Base-by-base conservation (phyloP, 257 asterid genomes). In the Ophiorrhiza pumila region DNA sequence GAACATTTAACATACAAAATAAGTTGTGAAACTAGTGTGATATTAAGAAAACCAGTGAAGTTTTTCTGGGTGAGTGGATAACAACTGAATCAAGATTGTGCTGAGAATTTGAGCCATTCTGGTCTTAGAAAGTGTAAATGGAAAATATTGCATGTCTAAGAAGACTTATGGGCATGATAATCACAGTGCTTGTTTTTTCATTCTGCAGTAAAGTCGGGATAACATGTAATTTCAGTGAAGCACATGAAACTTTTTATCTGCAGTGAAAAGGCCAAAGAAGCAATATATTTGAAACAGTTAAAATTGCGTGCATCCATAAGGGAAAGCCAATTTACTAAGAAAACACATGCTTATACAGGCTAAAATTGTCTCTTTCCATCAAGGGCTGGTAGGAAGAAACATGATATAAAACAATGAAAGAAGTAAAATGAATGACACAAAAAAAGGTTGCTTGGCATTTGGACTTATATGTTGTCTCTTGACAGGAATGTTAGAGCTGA, bases 401-500 rank as follows among this genome's bases (percentile, higher is more conserved):
- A 18, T 8, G 11, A 37, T 25, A 71, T 32, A 31, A 13, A 58
- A 60, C 10, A 4, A 15, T 17, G 65, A 61, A 22, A 52, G 39
- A 46, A 4, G 1, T 4, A 53, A 58, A 46, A 45, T 2, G 59
- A 20, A 17, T 7, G n/a, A 58, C 2, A 56, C n/a, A 56, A 29
- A n/a, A 17, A 53, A 65, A 18, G 23, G 6, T 46, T 43, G 43
- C 27, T 31, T 65, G 69, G 57, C 25, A 71, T 77, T 80, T 73
- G 73, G 12, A 4, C 62, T 68, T 53, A 76, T 72, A 31, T 69
- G 63, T 78, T 72, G 39, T 41, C 70, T 71, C 49, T 73, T 31
- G 69, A 74, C 85, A 95, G 99, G 91, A 90, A 89, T 84, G 92
- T 95, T 65, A 90, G 88, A 85, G 86, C 77, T 81, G 93, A 87